Evolutionary conservation across 2,329 filamentous ascomycete species (phyloP), one percentile per base, ranked within the genome.

Genomic region (Ceratocystis papillata): DNA sequence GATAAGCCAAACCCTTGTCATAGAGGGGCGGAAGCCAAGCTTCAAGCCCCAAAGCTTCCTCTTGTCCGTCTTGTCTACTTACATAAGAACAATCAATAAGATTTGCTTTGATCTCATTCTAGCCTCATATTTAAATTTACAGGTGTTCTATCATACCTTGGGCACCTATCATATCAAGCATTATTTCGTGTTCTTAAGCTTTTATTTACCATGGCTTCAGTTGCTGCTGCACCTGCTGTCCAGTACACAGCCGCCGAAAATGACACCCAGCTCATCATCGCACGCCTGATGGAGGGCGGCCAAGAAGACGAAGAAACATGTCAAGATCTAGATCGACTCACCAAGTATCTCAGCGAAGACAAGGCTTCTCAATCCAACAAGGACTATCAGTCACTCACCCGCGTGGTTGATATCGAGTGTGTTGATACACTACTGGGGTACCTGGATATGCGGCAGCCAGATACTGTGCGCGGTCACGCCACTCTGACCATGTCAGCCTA

Each of bases 221-320:
- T 63, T 45, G n/a, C 37, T 20, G 55, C 33, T 48, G 46, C 62
- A 28, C 30, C 63, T 7, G 17, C 45, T 22, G 59, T 33, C 6
- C 55, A 53, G 44, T 68, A 60, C 50, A 65, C 63, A 4, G 61
- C 50, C 25, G 75, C 71, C 76, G 76, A 82, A 70, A 86, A 89
- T 72, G 79, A 87, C 72, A 87, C 88, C 66, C 83, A 87, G 72
- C 83, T 96, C 67, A 86, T 93, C 70, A 84, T 96, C 70, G 92
- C 92, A 28, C 88, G 89, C 72, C 79, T 96, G 71, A 95, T 96
- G 86, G 90, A 95, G 74, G 90, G 90, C 57, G 91, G 90, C 64
- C 85, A 92, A 71, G 90, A 96, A 71, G 89, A 89, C 72, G 83
- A 85, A 66, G 86, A 89, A 70, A 87, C 83, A 12, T 86, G 82